Percentiles rank a stretch among this genome's conserved stretches.
These are phyloP conservation scores for Tetrahymena borealis DNA, from an alignment of 73 alveolate species.

Conservation along the genomic window DNA sequence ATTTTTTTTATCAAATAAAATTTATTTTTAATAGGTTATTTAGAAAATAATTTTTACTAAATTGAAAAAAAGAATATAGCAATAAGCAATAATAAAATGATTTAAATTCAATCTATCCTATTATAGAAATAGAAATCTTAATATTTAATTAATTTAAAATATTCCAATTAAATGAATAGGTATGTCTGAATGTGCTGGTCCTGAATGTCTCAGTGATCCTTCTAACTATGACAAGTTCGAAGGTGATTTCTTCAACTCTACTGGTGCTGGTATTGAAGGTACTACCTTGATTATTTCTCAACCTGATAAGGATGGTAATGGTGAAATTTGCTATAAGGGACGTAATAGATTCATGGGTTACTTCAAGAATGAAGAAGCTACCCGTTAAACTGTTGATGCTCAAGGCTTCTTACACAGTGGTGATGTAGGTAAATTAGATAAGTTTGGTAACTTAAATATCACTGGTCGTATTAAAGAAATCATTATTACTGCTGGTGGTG, in stretches of 20 bases:
- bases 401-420: slow-evolving; percentile 93
- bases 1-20: neutral
- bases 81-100: no score
- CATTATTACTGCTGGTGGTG: slow-evolving; percentile 96
- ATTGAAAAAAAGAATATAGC: neutral
- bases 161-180: slow-evolving; percentile 42
- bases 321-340: slow-evolving; percentile 95
- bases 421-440: slow-evolving; percentile 83
- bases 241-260: slow-evolving; percentile 24
- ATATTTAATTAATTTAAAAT: neutral
- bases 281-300: slow-evolving; percentile 43
- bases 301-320: slow-evolving; percentile 74
- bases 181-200: slow-evolving; percentile 69
- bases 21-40: neutral
- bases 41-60: no score
- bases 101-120: no score
- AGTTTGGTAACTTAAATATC: slow-evolving; percentile 71
- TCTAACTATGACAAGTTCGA: slow-evolving; percentile 12
- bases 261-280: slow-evolving; percentile 56
- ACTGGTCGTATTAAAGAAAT: slow-evolving; percentile 91
- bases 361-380: slow-evolving; percentile 75
- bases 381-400: slow-evolving; percentile 75
- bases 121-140: neutral
- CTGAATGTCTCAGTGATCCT: slow-evolving; percentile 46
- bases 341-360: slow-evolving; percentile 89